Base-by-base conservation (phyloP, 2,329 filamentous ascomycete genomes). In the Botrytis deweyae region DNA sequence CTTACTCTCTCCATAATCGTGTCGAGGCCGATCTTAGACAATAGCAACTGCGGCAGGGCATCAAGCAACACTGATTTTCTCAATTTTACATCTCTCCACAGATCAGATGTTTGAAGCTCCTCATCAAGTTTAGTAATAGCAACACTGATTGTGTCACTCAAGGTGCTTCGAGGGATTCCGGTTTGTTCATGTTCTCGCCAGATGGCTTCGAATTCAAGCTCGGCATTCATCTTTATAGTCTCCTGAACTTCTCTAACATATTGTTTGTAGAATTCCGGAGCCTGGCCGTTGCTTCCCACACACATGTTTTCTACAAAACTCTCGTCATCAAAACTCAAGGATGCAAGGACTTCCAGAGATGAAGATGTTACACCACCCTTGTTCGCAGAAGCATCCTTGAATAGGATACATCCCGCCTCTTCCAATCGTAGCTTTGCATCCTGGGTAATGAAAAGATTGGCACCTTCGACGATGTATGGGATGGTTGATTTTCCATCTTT, bases 281-380 rank as follows among this genome's bases (percentile, higher is more conserved):
- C 90, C 69, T 91, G 89, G 70, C 94, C 96, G 76, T 92, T 88
- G 72, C 83, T 81, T 77, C 94, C 90, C 76, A 96, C 89, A 84
- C 96, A 99, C 96, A 99, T 99, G 87, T 99, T 91, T 83, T 94
- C 87, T 70, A 92, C 88, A 84, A 99, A 99, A 77, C 91, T 90
- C 73, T 89, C 86, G 78, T 99, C 96, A 80, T 99, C 93, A 81
- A 99, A 98, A 59, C 94, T 96, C 73, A 99, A 88, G 22, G 94
- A 96, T 12, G 96, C 96, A 38, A 99, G 89, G 9, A 99, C 96
- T 81, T 99, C 96, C 46, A 98, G 90, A 0, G 96, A 98, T 0
- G 96, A 98, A 0, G 94, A 98, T 0, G 96, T 99, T 64, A 99
- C 96, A 82, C 96, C 96, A 77, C 96, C 96, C 87, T 99, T 99